A percentile compares a stretch with the other conserved stretches of the same genome.
phyloP scores from a whole-genome alignment of 2,329 filamentous ascomycete genomes.

The Sporothrix luriei region DNA sequence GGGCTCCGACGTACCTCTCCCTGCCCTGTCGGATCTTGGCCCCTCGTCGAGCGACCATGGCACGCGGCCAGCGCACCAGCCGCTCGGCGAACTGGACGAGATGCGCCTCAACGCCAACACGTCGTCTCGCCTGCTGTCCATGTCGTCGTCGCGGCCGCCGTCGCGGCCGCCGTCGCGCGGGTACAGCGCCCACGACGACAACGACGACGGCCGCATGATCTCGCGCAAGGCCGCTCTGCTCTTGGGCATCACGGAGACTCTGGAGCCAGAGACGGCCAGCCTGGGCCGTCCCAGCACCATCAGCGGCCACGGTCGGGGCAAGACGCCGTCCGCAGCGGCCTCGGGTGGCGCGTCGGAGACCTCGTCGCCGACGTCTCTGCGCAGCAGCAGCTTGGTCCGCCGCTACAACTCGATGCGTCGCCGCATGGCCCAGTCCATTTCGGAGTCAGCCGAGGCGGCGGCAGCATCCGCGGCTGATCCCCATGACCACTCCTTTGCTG shows the following conservation, averaged over 20 bases:
- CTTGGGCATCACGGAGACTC: conserved; percentile 33
- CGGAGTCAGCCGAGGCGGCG: neutral
- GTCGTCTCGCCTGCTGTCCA: neutral
- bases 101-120: neutral
- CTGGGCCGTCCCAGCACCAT: neutral
- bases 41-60: conserved; percentile 7
- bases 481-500: conserved; percentile 12
- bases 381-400: conserved; percentile 2
- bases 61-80: conserved; percentile 19
- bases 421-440: neutral
- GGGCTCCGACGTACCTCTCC: conserved; percentile 27
- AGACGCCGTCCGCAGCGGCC: neutral
- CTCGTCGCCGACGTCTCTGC: neutral
- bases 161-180: conserved; percentile 28
- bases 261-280: conserved; percentile 26
- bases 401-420: conserved; percentile 33
- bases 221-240: conserved; percentile 37
- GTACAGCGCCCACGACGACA: conserved; percentile 31
- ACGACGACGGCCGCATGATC: conserved; percentile 37
- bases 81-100: conserved; percentile 19
- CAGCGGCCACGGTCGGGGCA: neutral
- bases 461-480: neutral
- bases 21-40: neutral
- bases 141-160: conserved; percentile 28
- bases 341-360: neutral